Evolutionary conservation across 805 yeast species (phyloP), one percentile per base, ranked within the genome.

Genomic region (Candida tallmaniae): DNA sequence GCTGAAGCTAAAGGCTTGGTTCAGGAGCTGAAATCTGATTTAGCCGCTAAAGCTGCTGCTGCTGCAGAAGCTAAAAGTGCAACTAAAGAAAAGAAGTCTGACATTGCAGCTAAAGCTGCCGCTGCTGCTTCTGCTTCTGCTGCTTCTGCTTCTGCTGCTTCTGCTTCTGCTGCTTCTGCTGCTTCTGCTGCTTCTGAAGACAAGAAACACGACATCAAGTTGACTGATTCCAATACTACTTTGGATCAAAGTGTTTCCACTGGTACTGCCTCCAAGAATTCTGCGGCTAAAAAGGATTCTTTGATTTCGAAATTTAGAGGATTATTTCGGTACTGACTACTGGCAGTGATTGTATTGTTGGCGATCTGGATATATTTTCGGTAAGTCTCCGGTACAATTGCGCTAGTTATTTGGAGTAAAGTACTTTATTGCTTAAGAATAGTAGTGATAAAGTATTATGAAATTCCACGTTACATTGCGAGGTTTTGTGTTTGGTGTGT

Each of bases 271-370:
- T 29, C 31, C 18, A 41, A 25, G 25, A 43, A 29, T 25, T 18
- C 28, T 14, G 15, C 21, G 9, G 18, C 29, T 8, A 55, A 45
- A 35, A 44, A 52, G 26, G 62, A 52, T 17, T 48, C 49, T 17
- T 47, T 62, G 30, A 43, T 62, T 31, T 46, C 60, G 12, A 52
- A 52, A 31, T 58, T 63, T 41, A 54, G 50, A 36, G 56, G 60
- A 21, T 54, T 63, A 26, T 62, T 62, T 42, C 52, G 47, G 39
- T 54, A 48, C 38, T 54, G 41, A 26, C n/a, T n/a, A n/a, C n/a
- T n/a, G n/a, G n/a, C n/a, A n/a, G n/a, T n/a, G n/a, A n/a, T n/a
- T n/a, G n/a, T n/a, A n/a, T n/a, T n/a, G n/a, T n/a, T n/a, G n/a
- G n/a, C n/a, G n/a, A n/a, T n/a, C n/a, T n/a, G n/a, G n/a, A n/a